phyloP scores from a whole-genome alignment of 306 rosid species.

The Citrullus colocynthis region DNA sequence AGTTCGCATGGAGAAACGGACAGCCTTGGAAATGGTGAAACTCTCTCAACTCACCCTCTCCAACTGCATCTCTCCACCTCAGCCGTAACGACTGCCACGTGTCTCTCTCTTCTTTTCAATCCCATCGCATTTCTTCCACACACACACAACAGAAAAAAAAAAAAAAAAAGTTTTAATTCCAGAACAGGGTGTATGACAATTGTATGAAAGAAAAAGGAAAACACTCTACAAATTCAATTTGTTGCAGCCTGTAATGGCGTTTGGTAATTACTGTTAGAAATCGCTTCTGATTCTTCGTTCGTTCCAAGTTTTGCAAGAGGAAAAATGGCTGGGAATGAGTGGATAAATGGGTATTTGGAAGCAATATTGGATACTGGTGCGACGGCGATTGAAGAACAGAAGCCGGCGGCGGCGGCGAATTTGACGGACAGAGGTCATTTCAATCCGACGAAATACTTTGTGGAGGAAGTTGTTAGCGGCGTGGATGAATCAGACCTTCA shows the following conservation, averaged over 20 bases:
- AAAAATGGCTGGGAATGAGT: conserved; percentile 78
- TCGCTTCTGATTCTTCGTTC: no score
- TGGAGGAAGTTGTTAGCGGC: conserved; percentile 81
- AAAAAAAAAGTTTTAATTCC: no score
- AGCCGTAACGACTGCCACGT: conserved; percentile 26
- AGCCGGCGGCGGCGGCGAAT: conserved; percentile 44
- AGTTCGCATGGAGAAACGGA: conserved; percentile 41
- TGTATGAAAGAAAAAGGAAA: no score
- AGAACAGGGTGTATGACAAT: no score
- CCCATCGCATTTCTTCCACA: background rate
- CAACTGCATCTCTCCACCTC: background rate
- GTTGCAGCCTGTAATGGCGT: background rate
- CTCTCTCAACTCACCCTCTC: background rate
- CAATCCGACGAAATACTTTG: conserved; percentile 81
- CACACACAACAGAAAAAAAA: no score
- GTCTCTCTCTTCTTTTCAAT: conserved; percentile 23
- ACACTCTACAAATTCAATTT: no score
- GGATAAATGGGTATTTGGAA: conserved; percentile 89
- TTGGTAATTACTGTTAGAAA: background rate
- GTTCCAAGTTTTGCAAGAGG: no score
- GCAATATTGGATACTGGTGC: conserved; percentile 77
- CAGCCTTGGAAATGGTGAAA: conserved; percentile 16
- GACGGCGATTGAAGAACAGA: conserved; percentile 61
- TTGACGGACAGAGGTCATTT: conserved; percentile 50
- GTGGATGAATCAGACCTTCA: conserved; percentile 84